Evolutionary conservation across 1,284 basidiomycete species (phyloP).

Genomic region (Naganishia albida): DNA sequence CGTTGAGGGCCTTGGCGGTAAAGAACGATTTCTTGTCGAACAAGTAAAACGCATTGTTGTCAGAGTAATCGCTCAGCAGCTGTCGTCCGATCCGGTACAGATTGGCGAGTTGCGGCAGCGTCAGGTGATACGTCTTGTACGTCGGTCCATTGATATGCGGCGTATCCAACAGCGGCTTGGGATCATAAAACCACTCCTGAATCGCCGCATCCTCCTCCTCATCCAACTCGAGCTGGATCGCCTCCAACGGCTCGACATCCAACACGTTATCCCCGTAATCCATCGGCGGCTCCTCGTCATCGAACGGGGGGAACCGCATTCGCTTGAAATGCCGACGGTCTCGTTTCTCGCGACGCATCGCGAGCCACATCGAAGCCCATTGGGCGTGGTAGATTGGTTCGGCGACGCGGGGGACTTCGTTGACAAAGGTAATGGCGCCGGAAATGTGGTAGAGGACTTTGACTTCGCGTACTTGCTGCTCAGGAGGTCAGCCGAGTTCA

Average conservation of each 20-base stretch:
- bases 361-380: conserved; percentile 99
- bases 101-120: conserved; percentile 93
- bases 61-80: conserved; percentile 86
- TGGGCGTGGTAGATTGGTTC: conserved; percentile 99
- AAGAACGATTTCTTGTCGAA: conserved; percentile 99
- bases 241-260: conserved; percentile 96
- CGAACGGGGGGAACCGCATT: conserved; percentile 99
- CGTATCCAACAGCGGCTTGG: conserved; percentile 88
- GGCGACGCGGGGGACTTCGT: conserved; percentile 94
- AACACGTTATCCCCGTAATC: conserved; percentile 98
- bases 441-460: conserved; percentile 97
- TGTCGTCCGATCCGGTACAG: conserved; percentile 93
- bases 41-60: conserved; percentile 84
- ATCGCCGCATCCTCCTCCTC: conserved; percentile 92
- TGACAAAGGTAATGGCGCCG: conserved; percentile 99
- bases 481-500: background rate
- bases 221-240: conserved; percentile 96
- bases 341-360: conserved; percentile 98
- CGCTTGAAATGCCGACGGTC: conserved; percentile 99
- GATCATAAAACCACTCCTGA: conserved; percentile 98
- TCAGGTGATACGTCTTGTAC: conserved; percentile 90
- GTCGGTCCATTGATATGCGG: conserved; percentile 86
- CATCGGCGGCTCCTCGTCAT: conserved; percentile 97
- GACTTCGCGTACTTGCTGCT: conserved; percentile 87
- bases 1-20: conserved; percentile 95